These are phyloP conservation scores for Suillus hirtellus DNA, from an alignment of 768 basidiomycete species.

Conservation along the genomic window DNA sequence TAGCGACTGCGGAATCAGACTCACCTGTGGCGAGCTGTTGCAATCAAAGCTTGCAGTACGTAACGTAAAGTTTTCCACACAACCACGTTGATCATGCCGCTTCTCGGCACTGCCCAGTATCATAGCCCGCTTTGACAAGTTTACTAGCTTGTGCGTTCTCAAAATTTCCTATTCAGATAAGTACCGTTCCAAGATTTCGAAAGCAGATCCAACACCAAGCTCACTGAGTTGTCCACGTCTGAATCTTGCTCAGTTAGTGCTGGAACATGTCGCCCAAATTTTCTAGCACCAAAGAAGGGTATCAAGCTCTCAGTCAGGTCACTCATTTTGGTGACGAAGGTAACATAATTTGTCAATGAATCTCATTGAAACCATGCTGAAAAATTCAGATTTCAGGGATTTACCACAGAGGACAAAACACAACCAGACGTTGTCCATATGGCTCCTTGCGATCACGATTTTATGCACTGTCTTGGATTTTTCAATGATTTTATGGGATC, in stretches of 20 bases:
- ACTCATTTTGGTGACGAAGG: not conserved
- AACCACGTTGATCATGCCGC: not conserved
- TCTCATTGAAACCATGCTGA: not conserved
- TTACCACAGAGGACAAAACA: not conserved
- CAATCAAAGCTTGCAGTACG: too few species aligned
- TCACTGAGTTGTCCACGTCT: not conserved
- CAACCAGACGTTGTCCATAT: not conserved
- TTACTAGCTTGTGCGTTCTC: not conserved
- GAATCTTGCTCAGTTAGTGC: not conserved
- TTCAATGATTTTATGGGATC: not conserved
- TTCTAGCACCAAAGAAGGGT: not conserved
- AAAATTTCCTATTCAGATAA: not conserved
- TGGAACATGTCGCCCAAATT: not conserved
- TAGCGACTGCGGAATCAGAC: too few species aligned
- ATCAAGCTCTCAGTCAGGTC: not conserved
- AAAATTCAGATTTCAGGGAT: not conserved
- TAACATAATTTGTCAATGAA: not conserved
- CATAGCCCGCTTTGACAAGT: too few species aligned
- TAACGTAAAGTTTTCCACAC: not conserved
- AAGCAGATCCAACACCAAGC: not conserved
- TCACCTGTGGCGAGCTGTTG: too few species aligned
- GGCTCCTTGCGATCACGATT: not conserved
- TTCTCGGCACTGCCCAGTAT: not conserved
- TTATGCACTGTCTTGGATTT: not conserved
- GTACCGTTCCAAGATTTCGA: not conserved